These are phyloP conservation scores for Botrytis hyacinthi DNA, from an alignment of 2,329 filamentous ascomycete species.

Conservation along the genomic window DNA sequence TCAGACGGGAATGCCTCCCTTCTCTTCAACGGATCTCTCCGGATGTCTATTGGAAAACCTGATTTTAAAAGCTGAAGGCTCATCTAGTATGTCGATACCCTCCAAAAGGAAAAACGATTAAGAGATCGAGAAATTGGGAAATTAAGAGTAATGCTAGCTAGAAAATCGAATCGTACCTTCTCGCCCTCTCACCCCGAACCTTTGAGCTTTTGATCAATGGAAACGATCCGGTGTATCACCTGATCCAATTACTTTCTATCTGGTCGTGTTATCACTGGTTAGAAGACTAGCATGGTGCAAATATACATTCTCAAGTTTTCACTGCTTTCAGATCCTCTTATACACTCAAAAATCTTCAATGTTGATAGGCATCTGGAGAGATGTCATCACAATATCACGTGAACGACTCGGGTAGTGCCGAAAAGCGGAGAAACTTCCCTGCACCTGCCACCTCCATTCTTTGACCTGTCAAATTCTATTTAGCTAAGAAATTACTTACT, in stretches of 20 bases:
- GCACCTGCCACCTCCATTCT: conserved; percentile 14
- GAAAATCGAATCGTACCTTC: neutral
- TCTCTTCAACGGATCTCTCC: neutral
- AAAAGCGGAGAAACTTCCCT: conserved; percentile 5
- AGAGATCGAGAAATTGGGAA: neutral
- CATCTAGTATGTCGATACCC: neutral
- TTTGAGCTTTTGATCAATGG: neutral
- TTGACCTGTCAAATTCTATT: neutral
- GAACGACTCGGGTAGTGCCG: neutral
- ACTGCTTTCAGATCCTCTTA: neutral
- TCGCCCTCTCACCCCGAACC: neutral
- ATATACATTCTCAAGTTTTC: neutral
- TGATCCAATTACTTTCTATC: neutral
- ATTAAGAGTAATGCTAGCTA: neutral
- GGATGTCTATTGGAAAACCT: neutral
- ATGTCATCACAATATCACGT: neutral
- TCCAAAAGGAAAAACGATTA: neutral
- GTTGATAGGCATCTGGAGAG: neutral
- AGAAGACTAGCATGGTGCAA: neutral
- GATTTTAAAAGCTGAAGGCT: neutral
- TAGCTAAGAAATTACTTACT: neutral
- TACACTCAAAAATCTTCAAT: neutral
- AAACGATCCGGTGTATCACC: neutral
- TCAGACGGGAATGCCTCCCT: neutral
- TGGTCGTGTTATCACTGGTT: neutral